Base-by-base conservation (phyloP, 2,329 filamentous ascomycete genomes). In the Nannizziopsis arthrosporioides region DNA sequence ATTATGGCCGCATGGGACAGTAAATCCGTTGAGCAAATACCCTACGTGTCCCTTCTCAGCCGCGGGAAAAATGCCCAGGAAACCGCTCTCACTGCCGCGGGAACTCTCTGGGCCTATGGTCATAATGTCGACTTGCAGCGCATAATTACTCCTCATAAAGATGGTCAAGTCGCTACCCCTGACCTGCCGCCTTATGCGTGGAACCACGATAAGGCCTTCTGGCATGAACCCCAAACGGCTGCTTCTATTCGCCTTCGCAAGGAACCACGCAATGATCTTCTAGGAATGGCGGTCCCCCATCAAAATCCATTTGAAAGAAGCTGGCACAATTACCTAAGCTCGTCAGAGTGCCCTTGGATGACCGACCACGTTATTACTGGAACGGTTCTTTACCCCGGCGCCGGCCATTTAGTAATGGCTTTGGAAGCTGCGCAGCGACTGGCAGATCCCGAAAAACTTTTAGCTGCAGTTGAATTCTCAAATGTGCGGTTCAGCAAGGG, bases 211-310 rank as follows among this genome's bases (percentile, higher is more conserved):
- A 38, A 18, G 8, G 39, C 22, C 1, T 54, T 51, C 14, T 58
- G 56, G 56, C n/a, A 17, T 12, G 54, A 57, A 31, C 51, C 54
- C 11, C 1, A 40, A 53, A 2, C 53, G 50, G 10, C 42, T 42
- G 17, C 53, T 56, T 18, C 57, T 53, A 50, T 3, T 17, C 41
- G 8, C 52, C 51, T 27, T 15, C 44, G 18, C 15, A 37, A 40
- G 74, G 74, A 63, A 72, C 12, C 71, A 72, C 42, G 59, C 71
- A 54, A 58, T 37, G 55, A 59, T 22, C 45, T 61, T 2, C 43
- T 61, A 1, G 59, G 59, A 8, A 45, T 36, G 0, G 59, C 57
- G 0, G 53, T 59, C 15, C 49, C 57, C 11, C 63, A 64, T 48
- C 52, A 54, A 30, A 40, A 51, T 15, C 47, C 52, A 10, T 34